Base-by-base conservation (phyloP, 1,139 yeast species). In the Scheffersomyces cryptocercus region DNA sequence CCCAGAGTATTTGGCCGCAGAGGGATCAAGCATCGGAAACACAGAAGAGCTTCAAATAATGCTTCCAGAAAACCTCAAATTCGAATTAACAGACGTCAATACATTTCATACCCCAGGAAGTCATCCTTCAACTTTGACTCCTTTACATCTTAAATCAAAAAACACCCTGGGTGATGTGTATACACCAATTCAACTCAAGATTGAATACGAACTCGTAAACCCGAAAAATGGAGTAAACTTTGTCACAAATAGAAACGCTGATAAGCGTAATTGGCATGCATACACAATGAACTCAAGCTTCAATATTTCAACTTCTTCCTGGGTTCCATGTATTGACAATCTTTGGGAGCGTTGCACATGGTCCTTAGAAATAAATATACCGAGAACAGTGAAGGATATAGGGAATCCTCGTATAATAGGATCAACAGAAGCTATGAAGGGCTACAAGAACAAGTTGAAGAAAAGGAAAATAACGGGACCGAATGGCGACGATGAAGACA, bases 251-350 rank as follows among this genome's bases (percentile, higher is more conserved):
- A 54, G 61, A 6, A 63, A 63, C 33, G 57, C 65, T 3, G 72
- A 70, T 28, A 70, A 61, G 40, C 63, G 64, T 36, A 47, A 49
- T 35, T 90, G 97, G 95, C 96, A 88, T 58, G 95, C 88, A 1
- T 90, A 86, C 62, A 91, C 99, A 0, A 75, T 81, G 1, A 91
- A 93, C 58, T 75, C 88, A 3, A 91, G 89, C 26, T 68, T 82
- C 38, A 90, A 90, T 15, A 76, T 87, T 7, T 82, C 95, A 11
- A 88, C 98, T 0, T 88, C 97, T 1, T 85, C 90, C 15, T 95
- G 99, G 99, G 87, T 93, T 38, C 99, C 99, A 0, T 95, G 99
- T 59, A 76, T 93, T 4, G 98, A 95, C 54, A 88, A 87, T 38
- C 63, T 90, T 31, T 86, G 93, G 81, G 97, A 90, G 54, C 80